Conservation (phyloP, 2,329 filamentous ascomycete species). For the Eutypa lata region DNA sequence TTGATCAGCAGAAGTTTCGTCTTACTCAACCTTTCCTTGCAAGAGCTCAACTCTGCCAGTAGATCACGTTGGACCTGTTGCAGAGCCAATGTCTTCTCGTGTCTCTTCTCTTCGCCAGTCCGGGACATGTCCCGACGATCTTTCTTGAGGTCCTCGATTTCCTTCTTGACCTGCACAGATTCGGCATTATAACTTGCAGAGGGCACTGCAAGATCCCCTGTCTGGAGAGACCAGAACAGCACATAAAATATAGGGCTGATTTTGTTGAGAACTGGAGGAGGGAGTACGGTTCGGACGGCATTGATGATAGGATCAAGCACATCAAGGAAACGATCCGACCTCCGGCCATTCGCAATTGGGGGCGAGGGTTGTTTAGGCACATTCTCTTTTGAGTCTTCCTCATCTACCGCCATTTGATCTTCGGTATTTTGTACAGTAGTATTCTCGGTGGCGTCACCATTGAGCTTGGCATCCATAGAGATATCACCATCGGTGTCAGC, state of each 20-base stretch:
- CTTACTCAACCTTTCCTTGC: constrained; percentile 64
- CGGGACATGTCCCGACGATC: constrained; percentile 72
- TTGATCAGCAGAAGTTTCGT: constrained; percentile 68
- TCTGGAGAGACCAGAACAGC: constrained; percentile 87
- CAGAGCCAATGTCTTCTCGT: constrained; percentile 66
- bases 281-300: constrained; percentile 59
- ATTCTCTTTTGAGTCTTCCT: constrained; percentile 19
- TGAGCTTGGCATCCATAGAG: constrained; percentile 42
- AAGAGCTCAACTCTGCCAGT: constrained; percentile 69
- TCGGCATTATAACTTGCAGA: constrained; percentile 76
- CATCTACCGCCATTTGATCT: constrained; percentile 30
- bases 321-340: constrained; percentile 57
- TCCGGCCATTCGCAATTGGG: constrained; percentile 30
- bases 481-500: constrained; percentile 58
- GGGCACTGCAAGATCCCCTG: constrained; percentile 77
- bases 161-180: constrained; percentile 63
- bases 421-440: constrained; percentile 16
- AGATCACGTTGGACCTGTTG: constrained; percentile 67
- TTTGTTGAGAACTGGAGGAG: constrained; percentile 62
- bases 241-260: constrained; percentile 81
- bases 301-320: constrained; percentile 73
- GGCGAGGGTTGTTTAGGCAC: constrained; percentile 19
- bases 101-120: constrained; percentile 62
- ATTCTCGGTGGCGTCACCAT: constrained; percentile 16
- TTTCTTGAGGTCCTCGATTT: constrained; percentile 63